A percentile compares a stretch with the other conserved stretches of the same genome.
These are phyloP conservation scores for Lecanosticta acicola DNA, from an alignment of 2,329 filamentous ascomycete genomes.

Conservation along the genomic window DNA sequence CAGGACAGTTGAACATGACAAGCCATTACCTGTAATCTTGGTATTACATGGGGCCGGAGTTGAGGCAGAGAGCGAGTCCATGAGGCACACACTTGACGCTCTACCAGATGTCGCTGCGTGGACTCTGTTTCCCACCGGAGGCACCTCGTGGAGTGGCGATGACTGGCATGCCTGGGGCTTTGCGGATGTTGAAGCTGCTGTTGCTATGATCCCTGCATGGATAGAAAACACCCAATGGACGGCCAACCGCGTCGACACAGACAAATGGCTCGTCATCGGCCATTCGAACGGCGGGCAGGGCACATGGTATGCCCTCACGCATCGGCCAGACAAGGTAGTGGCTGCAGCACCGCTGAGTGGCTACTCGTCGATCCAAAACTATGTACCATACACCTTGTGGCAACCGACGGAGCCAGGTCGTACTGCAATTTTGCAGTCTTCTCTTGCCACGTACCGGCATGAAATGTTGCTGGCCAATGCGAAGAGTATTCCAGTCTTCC, in stretches of 20 bases:
- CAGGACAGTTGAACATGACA: conserved; percentile 19
- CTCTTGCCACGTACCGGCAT: conserved; percentile 50
- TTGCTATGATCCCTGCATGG: conserved; percentile 47
- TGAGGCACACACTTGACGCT: conserved; percentile 45
- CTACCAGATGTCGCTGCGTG: conserved; percentile 51
- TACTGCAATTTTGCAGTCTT: conserved; percentile 43
- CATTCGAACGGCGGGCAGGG: conserved; percentile 60
- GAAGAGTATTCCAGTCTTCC: conserved; percentile 48
- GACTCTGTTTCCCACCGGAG: conserved; percentile 52
- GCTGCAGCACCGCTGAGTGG: conserved; percentile 54
- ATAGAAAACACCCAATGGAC: conserved; percentile 45
- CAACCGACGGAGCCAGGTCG: conserved; percentile 48
- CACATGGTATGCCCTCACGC: conserved; percentile 52
- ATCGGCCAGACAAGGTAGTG: conserved; percentile 52
- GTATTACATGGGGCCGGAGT: conserved; percentile 53
- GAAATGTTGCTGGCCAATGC: conserved; percentile 51
- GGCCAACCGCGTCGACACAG: conserved; percentile 41
- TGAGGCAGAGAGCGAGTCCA: conserved; percentile 46
- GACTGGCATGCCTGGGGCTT: conserved; percentile 59
- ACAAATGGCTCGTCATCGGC: conserved; percentile 50
- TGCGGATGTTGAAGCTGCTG: conserved; percentile 50
- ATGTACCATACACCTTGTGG: conserved; percentile 55
- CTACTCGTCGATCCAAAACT: conserved; percentile 55
- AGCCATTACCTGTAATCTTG: conserved; percentile 45
- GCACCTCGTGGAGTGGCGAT: conserved; percentile 55